phyloP scores from a whole-genome alignment of 345 rosid genomes.

The Erucastrum elatum region DNA sequence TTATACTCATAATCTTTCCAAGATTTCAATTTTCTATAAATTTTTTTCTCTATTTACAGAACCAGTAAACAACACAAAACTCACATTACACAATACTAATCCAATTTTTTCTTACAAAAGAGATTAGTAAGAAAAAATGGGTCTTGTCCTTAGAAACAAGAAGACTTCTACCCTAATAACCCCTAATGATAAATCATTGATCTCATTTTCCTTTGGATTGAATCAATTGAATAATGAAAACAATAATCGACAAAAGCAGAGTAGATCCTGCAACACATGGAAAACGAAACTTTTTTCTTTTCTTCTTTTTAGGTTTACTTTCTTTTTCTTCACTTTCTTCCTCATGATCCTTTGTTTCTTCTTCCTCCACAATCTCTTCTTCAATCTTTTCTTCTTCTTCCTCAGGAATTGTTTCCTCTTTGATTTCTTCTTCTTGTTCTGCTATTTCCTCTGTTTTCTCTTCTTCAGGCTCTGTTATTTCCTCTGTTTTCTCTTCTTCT shows the following conservation, averaged over 20 bases:
- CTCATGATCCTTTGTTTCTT: slow-evolving; percentile 23
- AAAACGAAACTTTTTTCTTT: slow-evolving; percentile 31
- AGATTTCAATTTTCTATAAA: not conserved
- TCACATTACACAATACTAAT: not conserved
- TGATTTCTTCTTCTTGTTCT: slow-evolving; percentile 29
- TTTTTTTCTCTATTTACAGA: not conserved
- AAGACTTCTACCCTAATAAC: not conserved
- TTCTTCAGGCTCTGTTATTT: not conserved
- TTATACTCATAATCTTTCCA: not conserved
- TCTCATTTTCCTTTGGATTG: slow-evolving; percentile 34
- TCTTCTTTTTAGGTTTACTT: slow-evolving; percentile 31
- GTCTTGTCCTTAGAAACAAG: not conserved
- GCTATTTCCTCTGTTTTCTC: slow-evolving; percentile 1
- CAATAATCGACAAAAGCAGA: slow-evolving; percentile 35
- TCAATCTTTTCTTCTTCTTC: slow-evolving; percentile 22
- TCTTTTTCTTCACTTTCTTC: slow-evolving; percentile 13
- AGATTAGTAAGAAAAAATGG: not conserved
- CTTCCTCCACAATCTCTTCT: slow-evolving; percentile 30
- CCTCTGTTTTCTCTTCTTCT: slow-evolving; percentile 1
- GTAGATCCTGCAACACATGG: slow-evolving; percentile 41
- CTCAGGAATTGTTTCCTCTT: slow-evolving; percentile 31
- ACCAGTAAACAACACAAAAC: slow-evolving; percentile 16
- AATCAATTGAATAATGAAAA: slow-evolving; percentile 29
- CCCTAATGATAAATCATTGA: not conserved
- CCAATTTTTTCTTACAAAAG: not conserved